Evolutionary conservation across 2,329 filamentous ascomycete species (phyloP), one percentile per base, ranked within the genome.

Genomic region (Cercospora sojina): DNA sequence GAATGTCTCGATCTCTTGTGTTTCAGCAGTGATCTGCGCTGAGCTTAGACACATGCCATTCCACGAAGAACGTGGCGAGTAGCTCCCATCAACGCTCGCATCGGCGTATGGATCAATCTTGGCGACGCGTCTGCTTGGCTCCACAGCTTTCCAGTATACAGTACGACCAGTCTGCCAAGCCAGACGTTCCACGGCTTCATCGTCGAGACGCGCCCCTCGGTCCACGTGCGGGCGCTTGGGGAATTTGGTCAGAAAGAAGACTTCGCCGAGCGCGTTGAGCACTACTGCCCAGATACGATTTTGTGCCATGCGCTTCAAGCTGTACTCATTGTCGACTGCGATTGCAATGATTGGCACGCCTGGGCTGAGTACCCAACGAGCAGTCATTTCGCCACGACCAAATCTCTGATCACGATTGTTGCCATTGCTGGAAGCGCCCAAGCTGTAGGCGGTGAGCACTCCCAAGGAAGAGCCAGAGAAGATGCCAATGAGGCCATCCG

Each of bases 221-320:
- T 83, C 81, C 4, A 82, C 72, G 7, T 85, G 82, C 20, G 85
- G 81, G 38, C 84, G 83, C 27, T 78, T 83, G 0, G 92, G 92
- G 6, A 89, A 83, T 58, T 91, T 88, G 1, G 86, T 90, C 1
- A 98, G 82, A 72, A 94, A 97, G 77, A 90, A 98, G 0, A 97
- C 83, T 77, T 99, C 95, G 1, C 95, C 95, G 8, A 99, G 83
- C 0, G 95, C 94, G 76, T 99, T 99, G 61, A 99, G 80, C n/a
- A 88, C 91, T 49, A 94, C 90, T n/a, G 91, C 92, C 92, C 93
- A 98, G 12, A 95, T 86, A 29, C 93, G 88, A 12, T 87, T 86
- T 59, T 88, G 83, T 3, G 85, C 81, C 75, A 89, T 89, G 31
- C 93, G 88, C 72, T 88, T 89, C 27, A 84, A 78, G 58, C 85